phyloP scores from a whole-genome alignment of 208 protist species.

The Leishmania gerbilli region DNA sequence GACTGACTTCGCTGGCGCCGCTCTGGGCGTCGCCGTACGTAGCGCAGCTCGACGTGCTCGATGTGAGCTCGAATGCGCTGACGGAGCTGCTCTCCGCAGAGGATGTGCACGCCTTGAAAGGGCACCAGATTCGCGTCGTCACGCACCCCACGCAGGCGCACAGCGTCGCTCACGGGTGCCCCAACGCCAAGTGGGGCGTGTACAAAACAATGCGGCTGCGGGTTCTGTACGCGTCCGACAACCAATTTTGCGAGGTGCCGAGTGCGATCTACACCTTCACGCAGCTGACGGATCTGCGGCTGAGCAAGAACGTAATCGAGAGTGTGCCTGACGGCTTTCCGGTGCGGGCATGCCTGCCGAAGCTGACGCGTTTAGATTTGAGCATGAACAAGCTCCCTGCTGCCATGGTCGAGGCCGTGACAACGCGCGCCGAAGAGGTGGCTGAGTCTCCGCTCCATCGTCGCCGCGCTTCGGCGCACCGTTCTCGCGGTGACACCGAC shows the following conservation, averaged over 20 bases:
- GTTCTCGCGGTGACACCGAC: neutral
- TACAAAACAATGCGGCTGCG: constrained; percentile 36
- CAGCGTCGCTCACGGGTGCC: neutral
- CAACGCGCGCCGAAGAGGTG: constrained; percentile 3
- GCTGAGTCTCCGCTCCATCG: neutral
- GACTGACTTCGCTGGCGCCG: constrained; percentile 45
- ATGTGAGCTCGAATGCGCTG: constrained; percentile 64
- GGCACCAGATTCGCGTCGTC: constrained; percentile 10
- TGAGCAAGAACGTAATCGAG: constrained; percentile 21
- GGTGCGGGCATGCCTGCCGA: constrained; percentile 6
- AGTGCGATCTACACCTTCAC: constrained; percentile 33
- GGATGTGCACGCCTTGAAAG: constrained; percentile 24
- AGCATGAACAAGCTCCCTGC: constrained; percentile 36
- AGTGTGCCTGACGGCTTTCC: constrained; percentile 33
- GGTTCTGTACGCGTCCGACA: constrained; percentile 53
- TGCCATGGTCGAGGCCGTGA: constrained; percentile 1
- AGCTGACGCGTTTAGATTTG: constrained; percentile 18
- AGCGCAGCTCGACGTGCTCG: constrained; percentile 55
- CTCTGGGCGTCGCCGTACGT: constrained; percentile 47
- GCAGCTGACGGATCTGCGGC: constrained; percentile 45
- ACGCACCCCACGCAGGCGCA: constrained; percentile 21
- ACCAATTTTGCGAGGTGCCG: constrained; percentile 34
- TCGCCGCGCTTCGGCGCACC: neutral
- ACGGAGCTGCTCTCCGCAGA: constrained; percentile 31
- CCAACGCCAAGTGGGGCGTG: constrained; percentile 7